These are phyloP conservation scores for Hyphopichia wangnamkhiaoensis DNA, from an alignment of 1,139 yeast species.

Conservation along the genomic window DNA sequence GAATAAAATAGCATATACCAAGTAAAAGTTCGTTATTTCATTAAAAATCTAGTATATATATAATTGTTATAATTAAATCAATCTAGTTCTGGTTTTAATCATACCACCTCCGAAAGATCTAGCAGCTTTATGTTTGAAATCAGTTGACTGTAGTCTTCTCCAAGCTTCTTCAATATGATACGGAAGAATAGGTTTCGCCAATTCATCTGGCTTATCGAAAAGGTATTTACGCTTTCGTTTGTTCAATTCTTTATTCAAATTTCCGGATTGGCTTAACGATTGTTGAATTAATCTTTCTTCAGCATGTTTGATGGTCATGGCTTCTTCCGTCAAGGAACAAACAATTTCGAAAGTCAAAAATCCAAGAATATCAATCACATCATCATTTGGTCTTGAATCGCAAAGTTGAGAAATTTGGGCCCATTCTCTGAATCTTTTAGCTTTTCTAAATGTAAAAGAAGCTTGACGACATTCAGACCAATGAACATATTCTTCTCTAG, in stretches of 20 bases:
- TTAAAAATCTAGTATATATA: neutral
- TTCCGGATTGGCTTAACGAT: slow-evolving; percentile 21
- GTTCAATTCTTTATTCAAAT: slow-evolving; percentile 23
- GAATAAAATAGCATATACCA: no score
- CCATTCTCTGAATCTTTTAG: slow-evolving; percentile 94
- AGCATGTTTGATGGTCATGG: slow-evolving; percentile 72
- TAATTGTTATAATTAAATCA: slow-evolving; percentile 29
- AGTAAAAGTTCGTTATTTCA: no score
- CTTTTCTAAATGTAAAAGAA: slow-evolving; percentile 90
- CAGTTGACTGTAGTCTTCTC: slow-evolving; percentile 71
- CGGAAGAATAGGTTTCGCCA: slow-evolving; percentile 78
- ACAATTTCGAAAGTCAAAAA: slow-evolving; percentile 95
- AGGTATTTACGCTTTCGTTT: slow-evolving; percentile 57
- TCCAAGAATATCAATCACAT: slow-evolving; percentile 93
- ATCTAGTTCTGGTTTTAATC: slow-evolving; percentile 41
- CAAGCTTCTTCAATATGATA: slow-evolving; percentile 91
- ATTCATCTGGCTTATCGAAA: slow-evolving; percentile 90
- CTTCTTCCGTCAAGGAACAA: slow-evolving; percentile 90
- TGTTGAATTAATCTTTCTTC: slow-evolving; percentile 53
- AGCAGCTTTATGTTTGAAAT: slow-evolving; percentile 63
- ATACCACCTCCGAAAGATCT: slow-evolving; percentile 79
- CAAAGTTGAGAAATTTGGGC: slow-evolving; percentile 83
- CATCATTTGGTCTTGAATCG: slow-evolving; percentile 93
- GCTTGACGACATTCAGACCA: slow-evolving; percentile 99
- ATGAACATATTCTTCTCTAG: slow-evolving; percentile 94